Conservation (phyloP, 306 rosid genomes). For the Ormosia emarginata region DNA sequence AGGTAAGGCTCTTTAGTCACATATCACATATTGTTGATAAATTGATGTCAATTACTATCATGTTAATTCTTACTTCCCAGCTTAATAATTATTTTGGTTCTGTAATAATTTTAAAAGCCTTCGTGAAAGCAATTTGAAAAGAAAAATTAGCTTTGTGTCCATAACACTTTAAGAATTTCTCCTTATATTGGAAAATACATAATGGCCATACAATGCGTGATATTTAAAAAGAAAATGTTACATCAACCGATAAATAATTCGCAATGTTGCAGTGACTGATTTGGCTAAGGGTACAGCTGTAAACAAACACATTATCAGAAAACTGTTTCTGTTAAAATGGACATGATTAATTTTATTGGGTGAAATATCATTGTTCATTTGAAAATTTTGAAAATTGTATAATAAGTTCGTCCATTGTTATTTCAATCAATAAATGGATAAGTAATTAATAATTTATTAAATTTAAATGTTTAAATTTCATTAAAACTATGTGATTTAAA, state of each 20-base stretch:
- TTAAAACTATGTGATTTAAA: background rate
- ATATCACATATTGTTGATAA: constrained; percentile 17
- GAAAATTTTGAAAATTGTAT: background rate
- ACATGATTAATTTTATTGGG: background rate
- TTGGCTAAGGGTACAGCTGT: background rate
- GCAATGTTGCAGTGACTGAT: background rate
- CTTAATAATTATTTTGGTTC: background rate
- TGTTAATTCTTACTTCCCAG: background rate
- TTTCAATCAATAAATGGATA: background rate
- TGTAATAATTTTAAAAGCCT: background rate
- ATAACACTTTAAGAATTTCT: background rate
- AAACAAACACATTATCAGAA: background rate
- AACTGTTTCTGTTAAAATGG: background rate
- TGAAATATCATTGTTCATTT: background rate
- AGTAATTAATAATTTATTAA: background rate
- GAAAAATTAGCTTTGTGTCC: background rate
- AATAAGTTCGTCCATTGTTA: background rate
- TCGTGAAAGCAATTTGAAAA: constrained; percentile 8
- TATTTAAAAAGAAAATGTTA: background rate
- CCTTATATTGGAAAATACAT: background rate
- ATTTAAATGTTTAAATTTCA: background rate
- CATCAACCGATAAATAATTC: background rate
- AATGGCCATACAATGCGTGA: background rate
- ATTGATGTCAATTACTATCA: constrained; percentile 15
- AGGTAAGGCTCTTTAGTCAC: constrained; percentile 22